Base-by-base conservation (phyloP, 1,139 yeast genomes). In the Williopsis jadinii region DNA sequence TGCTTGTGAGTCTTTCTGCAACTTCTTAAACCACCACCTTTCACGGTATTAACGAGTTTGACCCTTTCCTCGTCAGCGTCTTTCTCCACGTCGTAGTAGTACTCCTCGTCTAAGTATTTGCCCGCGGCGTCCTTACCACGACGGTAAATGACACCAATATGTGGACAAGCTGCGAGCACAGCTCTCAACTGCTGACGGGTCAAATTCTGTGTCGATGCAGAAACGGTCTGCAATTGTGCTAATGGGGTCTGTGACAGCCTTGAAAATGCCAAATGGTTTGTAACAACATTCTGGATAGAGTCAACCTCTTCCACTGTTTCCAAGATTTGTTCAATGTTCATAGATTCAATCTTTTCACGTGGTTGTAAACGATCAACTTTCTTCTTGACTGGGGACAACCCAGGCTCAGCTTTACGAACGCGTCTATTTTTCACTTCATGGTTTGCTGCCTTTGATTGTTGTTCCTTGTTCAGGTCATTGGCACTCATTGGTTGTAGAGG, bases 61-160 rank as follows among this genome's bases (percentile, higher is more conserved):
- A 77, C 79, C 59, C 98, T 78, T 42, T 78, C 80, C 29, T 59
- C 56, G 58, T 90, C 95, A 30, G 64, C 62, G 60, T 92, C 98
- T 40, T 80, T 73, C 53, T 87, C 97, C 4, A 90, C 81, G 48
- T 84, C 79, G 56, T 92, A 92, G 60, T 87, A 92, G 58, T 86
- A 92, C 61, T 92, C 97, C 57, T 87, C 95, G 51, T 90, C 97
- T 49, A 92, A 69, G 5, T 87, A 87, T 60, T 87, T 86, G 11
- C 97, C 97, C 2, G 97, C 95, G 5, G 97, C 97, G 63, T 92
- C 97, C 60, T 87, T 90, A 39, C 97, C 97, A 46, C 75, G 72
- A 60, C 97, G 81, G 54, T 79, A 75, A 48, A 92, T 88, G 10
- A 84, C 81, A 11, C 97, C 97, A 43, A 90, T 74, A 53, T 94